phyloP scores from a whole-genome alignment of 805 yeast species.

The Wickerhamiella galacta region DNA sequence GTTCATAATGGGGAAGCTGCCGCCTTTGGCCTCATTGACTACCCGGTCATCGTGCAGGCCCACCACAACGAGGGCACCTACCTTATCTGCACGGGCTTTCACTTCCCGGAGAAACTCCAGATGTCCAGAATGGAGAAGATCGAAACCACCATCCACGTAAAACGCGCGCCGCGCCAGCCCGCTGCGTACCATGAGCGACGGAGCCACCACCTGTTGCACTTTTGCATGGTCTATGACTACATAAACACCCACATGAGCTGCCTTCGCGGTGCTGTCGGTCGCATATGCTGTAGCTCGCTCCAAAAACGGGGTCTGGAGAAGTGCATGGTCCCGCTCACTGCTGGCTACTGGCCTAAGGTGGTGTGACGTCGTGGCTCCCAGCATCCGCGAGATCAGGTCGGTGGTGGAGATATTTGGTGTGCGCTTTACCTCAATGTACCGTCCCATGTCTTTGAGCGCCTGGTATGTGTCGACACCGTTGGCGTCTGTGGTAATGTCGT shows the following conservation, averaged over 20 bases:
- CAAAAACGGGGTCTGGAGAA: slow-evolving; percentile 6
- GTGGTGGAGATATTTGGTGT: slow-evolving; percentile 93
- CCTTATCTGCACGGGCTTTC: slow-evolving; percentile 23
- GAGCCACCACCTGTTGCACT: slow-evolving; percentile 7
- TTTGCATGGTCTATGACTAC: slow-evolving; percentile 2
- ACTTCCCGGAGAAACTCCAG: slow-evolving; percentile 50
- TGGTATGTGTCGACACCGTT: slow-evolving; percentile 89
- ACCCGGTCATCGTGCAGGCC: slow-evolving; percentile 50
- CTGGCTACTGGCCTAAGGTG: slow-evolving; percentile 28
- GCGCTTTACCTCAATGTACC: slow-evolving; percentile 79
- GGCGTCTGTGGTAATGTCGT: slow-evolving; percentile 93
- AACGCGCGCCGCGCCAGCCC: slow-evolving; percentile 18
- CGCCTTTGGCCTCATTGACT: slow-evolving; percentile 40
- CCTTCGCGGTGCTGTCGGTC: slow-evolving; percentile 10
- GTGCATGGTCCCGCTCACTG: slow-evolving; percentile 7
- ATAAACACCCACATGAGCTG: slow-evolving; percentile 14
- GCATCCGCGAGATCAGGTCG: slow-evolving; percentile 80
- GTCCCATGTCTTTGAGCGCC: slow-evolving; percentile 63
- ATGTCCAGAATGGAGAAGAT: slow-evolving; percentile 86
- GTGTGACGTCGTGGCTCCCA: slow-evolving; percentile 42
- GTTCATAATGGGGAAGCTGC: slow-evolving; percentile 72
- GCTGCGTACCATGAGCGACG: slow-evolving; percentile 3
- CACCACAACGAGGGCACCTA: slow-evolving; percentile 36
- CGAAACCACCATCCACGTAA: slow-evolving; percentile 76
- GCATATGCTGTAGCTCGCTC: slow-evolving; percentile 14